A percentile compares a stretch with the other conserved stretches of the same genome.
Conservation (phyloP, 2,329 filamentous ascomycete species). For the Hymenoscyphus fraxineus region DNA sequence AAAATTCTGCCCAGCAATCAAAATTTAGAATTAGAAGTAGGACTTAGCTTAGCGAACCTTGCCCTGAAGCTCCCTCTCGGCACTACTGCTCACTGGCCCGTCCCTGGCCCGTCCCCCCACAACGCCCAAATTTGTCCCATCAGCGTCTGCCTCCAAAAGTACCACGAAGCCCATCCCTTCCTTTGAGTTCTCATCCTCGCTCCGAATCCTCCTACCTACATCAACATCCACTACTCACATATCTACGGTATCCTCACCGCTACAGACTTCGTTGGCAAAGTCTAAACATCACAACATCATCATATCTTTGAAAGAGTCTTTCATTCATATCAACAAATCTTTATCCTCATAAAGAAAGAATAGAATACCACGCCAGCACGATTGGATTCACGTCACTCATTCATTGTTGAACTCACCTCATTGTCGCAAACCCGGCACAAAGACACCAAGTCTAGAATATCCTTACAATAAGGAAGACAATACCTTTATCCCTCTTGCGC, state of each 20-base stretch:
- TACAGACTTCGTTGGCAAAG: constrained; percentile 56
- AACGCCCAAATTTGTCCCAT: too few relatives aligned
- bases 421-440: constrained; percentile 4
- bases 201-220: too few relatives aligned
- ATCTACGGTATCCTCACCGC: not conserved
- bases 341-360: constrained; percentile 7
- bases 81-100: too few relatives aligned
- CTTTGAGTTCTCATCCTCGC: too few relatives aligned
- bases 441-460: constrained; percentile 7
- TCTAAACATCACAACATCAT: constrained; percentile 33
- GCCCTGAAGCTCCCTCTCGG: not conserved
- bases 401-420: constrained; percentile 2
- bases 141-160: too few relatives aligned
- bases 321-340: constrained; percentile 22
- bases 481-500: not conserved
- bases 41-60: too few relatives aligned
- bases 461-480: constrained; percentile 8
- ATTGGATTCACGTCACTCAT: constrained; percentile 19
- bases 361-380: constrained; percentile 16
- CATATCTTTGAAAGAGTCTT: constrained; percentile 32
- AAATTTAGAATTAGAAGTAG: too few relatives aligned
- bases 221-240: too few relatives aligned
- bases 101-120: too few relatives aligned
- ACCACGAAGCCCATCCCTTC: too few relatives aligned
- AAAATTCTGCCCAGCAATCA: not conserved